phyloP scores from a whole-genome alignment of 352 stramenopile species.

The Globisporangium radiosum region DNA sequence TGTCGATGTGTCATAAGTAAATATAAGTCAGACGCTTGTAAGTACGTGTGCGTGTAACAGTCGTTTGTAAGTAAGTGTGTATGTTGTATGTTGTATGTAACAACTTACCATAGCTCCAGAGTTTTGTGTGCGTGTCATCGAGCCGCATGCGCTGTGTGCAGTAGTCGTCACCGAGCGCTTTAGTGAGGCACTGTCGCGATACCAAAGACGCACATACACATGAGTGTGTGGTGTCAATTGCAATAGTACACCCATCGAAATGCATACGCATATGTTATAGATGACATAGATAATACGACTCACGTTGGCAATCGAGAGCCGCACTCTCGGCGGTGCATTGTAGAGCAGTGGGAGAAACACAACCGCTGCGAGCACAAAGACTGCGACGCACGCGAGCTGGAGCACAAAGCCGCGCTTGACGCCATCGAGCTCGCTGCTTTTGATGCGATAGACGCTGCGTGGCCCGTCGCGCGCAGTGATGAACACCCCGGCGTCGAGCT shows the following conservation, averaged over 20 bases:
- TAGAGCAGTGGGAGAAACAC: slow-evolving; percentile 54
- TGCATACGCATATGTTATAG: too few species aligned
- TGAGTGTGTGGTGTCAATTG: too few species aligned
- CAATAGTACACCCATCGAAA: too few species aligned
- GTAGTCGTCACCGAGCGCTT: slow-evolving; percentile 41
- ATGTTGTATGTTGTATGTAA: neutral
- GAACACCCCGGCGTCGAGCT: slow-evolving; percentile 52
- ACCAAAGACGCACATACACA: neutral
- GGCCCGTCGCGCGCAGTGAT: slow-evolving; percentile 46
- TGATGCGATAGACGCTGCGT: slow-evolving; percentile 37
- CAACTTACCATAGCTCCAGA: slow-evolving; percentile 51
- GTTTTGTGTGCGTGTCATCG: slow-evolving; percentile 34
- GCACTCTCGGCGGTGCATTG: slow-evolving; percentile 20
- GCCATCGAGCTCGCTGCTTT: slow-evolving; percentile 28
- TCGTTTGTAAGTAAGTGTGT: neutral
- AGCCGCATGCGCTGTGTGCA: slow-evolving; percentile 39
- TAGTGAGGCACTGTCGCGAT: slow-evolving; percentile 27
- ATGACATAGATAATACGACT: neutral
- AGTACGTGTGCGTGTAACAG: neutral
- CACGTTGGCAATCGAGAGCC: slow-evolving; percentile 35
- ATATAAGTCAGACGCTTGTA: too few species aligned
- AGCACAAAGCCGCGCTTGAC: slow-evolving; percentile 47
- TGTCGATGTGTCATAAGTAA: slow-evolving; percentile 2
- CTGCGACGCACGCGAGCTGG: slow-evolving; percentile 33
- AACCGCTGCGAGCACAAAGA: slow-evolving; percentile 44